phyloP scores from a whole-genome alignment of 176 grass and related monocot genomes.

The Eremochloa ophiuroides region DNA sequence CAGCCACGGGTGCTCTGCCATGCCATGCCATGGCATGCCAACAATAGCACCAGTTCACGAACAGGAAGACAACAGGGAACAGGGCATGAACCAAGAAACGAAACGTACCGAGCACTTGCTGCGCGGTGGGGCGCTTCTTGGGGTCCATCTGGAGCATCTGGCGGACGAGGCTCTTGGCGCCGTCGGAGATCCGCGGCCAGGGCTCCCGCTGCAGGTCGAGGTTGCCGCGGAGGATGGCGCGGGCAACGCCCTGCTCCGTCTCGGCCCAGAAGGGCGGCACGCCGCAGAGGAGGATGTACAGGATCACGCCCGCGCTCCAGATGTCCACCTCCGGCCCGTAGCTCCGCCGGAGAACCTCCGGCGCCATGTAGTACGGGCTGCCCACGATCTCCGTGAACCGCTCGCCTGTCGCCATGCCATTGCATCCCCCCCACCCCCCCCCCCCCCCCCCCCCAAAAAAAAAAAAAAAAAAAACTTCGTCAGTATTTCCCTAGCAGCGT shows the following conservation, averaged over 20 bases:
- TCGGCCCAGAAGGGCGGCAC: conserved; percentile 63
- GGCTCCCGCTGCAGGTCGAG: conserved; percentile 61
- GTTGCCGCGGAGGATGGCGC: conserved; percentile 51
- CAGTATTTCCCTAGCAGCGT: no score
- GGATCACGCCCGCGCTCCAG: conserved; percentile 64
- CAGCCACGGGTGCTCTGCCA: conserved; percentile 70
- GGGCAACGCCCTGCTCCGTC: conserved; percentile 74
- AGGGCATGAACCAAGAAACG: no score
- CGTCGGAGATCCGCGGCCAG: conserved; percentile 60
- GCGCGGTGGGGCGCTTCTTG: conserved; percentile 49
- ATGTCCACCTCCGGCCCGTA: conserved; percentile 61
- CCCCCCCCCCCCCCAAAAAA: no score
- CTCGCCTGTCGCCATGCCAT: conserved; percentile 32
- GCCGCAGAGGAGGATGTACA: conserved; percentile 67
- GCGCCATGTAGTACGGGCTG: conserved; percentile 70
- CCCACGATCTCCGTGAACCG: conserved; percentile 61
- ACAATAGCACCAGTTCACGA: no score
- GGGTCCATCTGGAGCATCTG: conserved; percentile 71
- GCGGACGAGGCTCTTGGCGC: conserved; percentile 61
- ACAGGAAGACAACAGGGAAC: no score
- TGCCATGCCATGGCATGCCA: no score
- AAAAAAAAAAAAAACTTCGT: no score
- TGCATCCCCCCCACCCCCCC: no score
- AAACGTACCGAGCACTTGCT: conserved; percentile 60
- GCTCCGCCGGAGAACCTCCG: conserved; percentile 52